Percentiles rank a stretch among this genome's conserved stretches.
Evolutionary conservation across 495 filamentous ascomycete genomes (phyloP).

Genomic region (Cudoniella acicularis): DNA sequence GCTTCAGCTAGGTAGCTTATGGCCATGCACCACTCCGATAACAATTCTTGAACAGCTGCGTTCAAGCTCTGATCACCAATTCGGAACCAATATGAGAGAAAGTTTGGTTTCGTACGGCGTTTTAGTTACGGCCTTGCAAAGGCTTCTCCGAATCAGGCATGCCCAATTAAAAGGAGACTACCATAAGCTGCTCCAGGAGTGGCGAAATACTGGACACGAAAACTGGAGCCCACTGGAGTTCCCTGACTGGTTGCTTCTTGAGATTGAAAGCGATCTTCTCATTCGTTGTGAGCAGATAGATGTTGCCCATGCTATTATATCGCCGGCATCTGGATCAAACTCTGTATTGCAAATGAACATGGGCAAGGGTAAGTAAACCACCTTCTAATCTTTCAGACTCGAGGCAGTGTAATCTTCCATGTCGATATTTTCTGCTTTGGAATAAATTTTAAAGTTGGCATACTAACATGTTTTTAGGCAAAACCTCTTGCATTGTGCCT

Average conservation of each 20-base stretch:
- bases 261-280: slow-evolving; percentile 50
- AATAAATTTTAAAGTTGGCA: slow-evolving; percentile 2
- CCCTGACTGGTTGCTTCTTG: slow-evolving; percentile 53
- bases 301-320: slow-evolving; percentile 47
- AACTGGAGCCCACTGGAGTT: slow-evolving; percentile 43
- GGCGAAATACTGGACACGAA: slow-evolving; percentile 39
- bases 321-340: slow-evolving; percentile 39
- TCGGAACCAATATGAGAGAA: slow-evolving; percentile 41
- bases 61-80: slow-evolving; percentile 26
- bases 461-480: slow-evolving; percentile 25
- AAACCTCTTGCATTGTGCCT: slow-evolving; percentile 52
- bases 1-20: slow-evolving; percentile 43
- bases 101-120: slow-evolving; percentile 39
- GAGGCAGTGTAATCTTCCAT: neutral
- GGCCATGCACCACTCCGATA: slow-evolving; percentile 46
- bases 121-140: slow-evolving; percentile 41
- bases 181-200: slow-evolving; percentile 33
- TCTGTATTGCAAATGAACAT: slow-evolving; percentile 50
- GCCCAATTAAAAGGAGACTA: slow-evolving; percentile 21
- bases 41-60: slow-evolving; percentile 49
- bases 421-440: neutral
- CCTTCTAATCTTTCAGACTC: neutral
- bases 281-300: slow-evolving; percentile 48
- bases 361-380: slow-evolving; percentile 19
- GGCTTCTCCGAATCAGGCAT: slow-evolving; percentile 33